These are phyloP conservation scores for Nematodospora valgi DNA, from an alignment of 805 yeast species.

Conservation along the genomic window DNA sequence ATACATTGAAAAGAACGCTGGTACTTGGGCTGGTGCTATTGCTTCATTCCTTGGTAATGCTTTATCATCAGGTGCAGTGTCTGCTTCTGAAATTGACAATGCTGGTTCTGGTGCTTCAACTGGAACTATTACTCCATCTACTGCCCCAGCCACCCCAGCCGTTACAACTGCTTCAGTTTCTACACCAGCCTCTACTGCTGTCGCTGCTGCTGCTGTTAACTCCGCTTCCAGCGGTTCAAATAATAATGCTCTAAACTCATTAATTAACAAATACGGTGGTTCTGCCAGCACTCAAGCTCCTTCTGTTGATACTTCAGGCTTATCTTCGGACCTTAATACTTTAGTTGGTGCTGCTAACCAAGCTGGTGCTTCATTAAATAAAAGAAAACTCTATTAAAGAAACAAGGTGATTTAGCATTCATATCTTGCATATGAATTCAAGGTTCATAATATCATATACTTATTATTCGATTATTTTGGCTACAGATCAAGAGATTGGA, in stretches of 20 bases:
- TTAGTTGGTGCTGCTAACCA: conserved; percentile 10
- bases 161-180: conserved; percentile 12
- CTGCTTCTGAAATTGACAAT: conserved; percentile 23
- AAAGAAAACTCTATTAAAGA: conserved; percentile 8
- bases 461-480: too few relatives aligned
- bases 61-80: conserved; percentile 22
- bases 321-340: conserved; percentile 9
- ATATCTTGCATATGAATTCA: too few relatives aligned
- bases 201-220: conserved; percentile 13
- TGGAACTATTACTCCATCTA: conserved; percentile 18
- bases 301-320: conserved; percentile 7
- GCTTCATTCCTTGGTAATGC: conserved; percentile 26
- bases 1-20: conserved; percentile 25
- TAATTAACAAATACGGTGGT: conserved; percentile 7
- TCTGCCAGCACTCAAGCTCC: conserved; percentile 11
- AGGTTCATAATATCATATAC: too few relatives aligned
- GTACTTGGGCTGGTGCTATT: conserved; percentile 16
- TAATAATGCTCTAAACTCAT: conserved; percentile 10
- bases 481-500: too few relatives aligned
- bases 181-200: conserved; percentile 17
- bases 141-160: conserved; percentile 14
- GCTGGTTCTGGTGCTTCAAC: conserved; percentile 16
- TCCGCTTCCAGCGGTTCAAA: conserved; percentile 11
- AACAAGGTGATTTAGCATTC: too few relatives aligned
- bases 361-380: conserved; percentile 7